These are phyloP conservation scores for Chalciporus chontae DNA, from an alignment of 768 basidiomycete species.

Conservation along the genomic window DNA sequence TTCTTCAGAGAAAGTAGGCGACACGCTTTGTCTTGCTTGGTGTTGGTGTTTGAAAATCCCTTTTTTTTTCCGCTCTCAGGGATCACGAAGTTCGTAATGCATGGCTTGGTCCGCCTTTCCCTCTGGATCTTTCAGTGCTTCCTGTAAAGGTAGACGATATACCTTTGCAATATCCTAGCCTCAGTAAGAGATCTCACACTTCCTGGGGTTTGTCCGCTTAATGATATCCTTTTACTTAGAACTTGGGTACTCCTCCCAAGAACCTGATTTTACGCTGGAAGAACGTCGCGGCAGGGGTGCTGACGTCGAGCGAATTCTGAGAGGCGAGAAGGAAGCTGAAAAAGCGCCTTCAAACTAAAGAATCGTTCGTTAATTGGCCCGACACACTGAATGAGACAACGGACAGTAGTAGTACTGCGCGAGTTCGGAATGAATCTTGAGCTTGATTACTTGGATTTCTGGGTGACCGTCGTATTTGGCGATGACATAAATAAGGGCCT, in stretches of 20 bases:
- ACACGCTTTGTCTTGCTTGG: background rate
- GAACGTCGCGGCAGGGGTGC: conserved; percentile 59
- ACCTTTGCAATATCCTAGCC: conserved; percentile 66
- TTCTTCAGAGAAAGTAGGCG: conserved; percentile 48
- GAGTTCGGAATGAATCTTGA: too few relatives aligned
- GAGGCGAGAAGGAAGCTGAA: conserved; percentile 65
- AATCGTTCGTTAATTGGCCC: background rate
- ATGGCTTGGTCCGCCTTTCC: conserved; percentile 72
- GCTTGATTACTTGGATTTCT: background rate
- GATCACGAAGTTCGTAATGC: conserved; percentile 69
- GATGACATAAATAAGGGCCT: too few relatives aligned
- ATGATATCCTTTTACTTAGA: conserved; percentile 38
- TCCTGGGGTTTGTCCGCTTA: background rate
- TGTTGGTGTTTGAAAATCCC: background rate
- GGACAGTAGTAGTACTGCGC: too few relatives aligned
- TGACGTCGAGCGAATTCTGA: conserved; percentile 56
- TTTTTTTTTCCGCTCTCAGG: conserved; percentile 30
- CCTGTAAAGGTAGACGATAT: conserved; percentile 49
- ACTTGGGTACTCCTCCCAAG: conserved; percentile 63
- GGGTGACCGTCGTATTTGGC: too few relatives aligned
- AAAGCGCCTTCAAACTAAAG: conserved; percentile 44
- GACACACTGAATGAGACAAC: too few relatives aligned
- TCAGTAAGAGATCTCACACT: conserved; percentile 42
- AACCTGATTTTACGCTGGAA: conserved; percentile 49
- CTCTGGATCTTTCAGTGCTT: conserved; percentile 58